phyloP scores from a whole-genome alignment of 2,329 filamentous ascomycete genomes.

The Macroventuria anomochaeta region DNA sequence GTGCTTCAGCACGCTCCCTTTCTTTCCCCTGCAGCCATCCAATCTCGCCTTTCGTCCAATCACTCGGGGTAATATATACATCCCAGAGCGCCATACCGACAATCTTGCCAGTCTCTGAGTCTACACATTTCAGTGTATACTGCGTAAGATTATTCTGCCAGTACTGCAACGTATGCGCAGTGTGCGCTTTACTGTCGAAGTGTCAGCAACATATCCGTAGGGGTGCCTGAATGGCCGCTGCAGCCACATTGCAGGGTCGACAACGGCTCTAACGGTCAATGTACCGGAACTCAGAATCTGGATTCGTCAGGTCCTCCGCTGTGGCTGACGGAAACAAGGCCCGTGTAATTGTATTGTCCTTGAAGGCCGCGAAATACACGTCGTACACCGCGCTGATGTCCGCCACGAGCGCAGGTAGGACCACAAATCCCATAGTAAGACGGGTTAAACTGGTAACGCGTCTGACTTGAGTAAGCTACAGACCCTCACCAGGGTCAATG shows the following conservation, averaged over 20 bases:
- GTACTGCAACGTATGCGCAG: conserved; percentile 51
- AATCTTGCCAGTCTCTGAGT: conserved; percentile 53
- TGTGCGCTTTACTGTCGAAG: conserved; percentile 49
- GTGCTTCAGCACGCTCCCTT: conserved; percentile 52
- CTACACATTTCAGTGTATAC: conserved; percentile 58
- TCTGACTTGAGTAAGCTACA: conserved; percentile 6
- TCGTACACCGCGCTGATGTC: conserved; percentile 58
- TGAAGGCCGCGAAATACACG: conserved; percentile 57
- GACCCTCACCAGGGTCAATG: not conserved
- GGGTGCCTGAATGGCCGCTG: not conserved
- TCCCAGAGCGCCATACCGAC: conserved; percentile 59
- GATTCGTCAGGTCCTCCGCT: conserved; percentile 27
- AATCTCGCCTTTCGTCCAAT: conserved; percentile 55
- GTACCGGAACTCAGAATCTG: conserved; percentile 34
- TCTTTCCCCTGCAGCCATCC: conserved; percentile 56
- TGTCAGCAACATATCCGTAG: conserved; percentile 10
- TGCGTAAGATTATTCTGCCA: conserved; percentile 51
- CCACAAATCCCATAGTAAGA: conserved; percentile 42
- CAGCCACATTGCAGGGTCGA: not conserved
- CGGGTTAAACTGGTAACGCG: conserved; percentile 1
- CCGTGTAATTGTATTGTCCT: conserved; percentile 52
- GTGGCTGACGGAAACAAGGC: conserved; percentile 51
- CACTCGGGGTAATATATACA: conserved; percentile 52
- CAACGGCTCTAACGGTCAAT: not conserved
- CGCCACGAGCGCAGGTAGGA: conserved; percentile 56